Conservation (phyloP, 192 early-diverging fungal genomes). For the Cladochytrium replicatum region DNA sequence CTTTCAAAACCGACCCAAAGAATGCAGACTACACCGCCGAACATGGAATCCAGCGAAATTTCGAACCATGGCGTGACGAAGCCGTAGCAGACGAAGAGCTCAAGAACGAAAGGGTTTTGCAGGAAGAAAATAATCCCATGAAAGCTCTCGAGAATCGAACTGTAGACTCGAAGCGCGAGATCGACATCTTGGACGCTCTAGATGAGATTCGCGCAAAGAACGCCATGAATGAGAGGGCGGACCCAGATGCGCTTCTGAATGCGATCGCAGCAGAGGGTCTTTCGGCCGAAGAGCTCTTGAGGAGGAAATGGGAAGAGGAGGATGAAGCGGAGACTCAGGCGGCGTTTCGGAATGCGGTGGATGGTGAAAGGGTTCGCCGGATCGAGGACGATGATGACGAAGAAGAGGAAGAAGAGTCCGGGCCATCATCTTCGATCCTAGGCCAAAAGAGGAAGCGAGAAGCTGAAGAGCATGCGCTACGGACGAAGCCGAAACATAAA, state of each 20-base stretch:
- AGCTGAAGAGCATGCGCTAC: too few relatives aligned
- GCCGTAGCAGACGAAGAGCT: conserved; percentile 45
- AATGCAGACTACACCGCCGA: conserved; percentile 93
- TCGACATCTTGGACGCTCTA: conserved; percentile 94
- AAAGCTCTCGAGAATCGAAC: conserved; percentile 91
- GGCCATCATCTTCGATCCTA: too few relatives aligned
- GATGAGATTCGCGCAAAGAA: conserved; percentile 90
- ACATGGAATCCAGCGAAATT: conserved; percentile 84
- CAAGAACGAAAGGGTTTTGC: conserved; percentile 50
- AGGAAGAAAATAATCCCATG: conserved; percentile 91
- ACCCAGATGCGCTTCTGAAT: conserved; percentile 53
- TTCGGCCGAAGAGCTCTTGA: conserved; percentile 16
- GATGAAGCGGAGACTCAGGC: conserved; percentile 51
- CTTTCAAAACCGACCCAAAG: conserved; percentile 95
- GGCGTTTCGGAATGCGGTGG: conserved; percentile 51
- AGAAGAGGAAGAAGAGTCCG: too few relatives aligned
- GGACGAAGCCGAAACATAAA: too few relatives aligned
- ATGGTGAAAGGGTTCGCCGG: conserved; percentile 58
- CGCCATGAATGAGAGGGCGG: conserved; percentile 69
- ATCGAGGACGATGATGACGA: conserved; percentile 33
- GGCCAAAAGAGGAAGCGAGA: too few relatives aligned
- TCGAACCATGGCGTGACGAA: conserved; percentile 86
- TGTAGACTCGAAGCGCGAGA: conserved; percentile 84
- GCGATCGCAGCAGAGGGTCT: conserved; percentile 23
- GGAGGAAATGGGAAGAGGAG: conserved; percentile 40